Evolutionary conservation across 2,329 filamentous ascomycete genomes (phyloP).

Genomic region (Monosporascus sp.): DNA sequence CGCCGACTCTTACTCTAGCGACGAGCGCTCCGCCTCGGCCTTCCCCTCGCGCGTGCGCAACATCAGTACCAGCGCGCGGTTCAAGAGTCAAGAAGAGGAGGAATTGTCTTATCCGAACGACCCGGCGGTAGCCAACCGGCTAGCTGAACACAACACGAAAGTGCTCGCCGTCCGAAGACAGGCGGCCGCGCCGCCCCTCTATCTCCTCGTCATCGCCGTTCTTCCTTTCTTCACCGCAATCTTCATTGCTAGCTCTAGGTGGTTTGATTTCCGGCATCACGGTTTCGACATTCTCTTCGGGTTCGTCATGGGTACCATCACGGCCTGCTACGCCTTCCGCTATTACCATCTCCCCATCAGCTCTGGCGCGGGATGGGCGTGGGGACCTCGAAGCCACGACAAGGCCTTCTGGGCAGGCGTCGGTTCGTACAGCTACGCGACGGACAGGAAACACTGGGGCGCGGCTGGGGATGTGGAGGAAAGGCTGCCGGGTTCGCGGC

Average conservation of each 20-base stretch:
- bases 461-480: conserved; percentile 15
- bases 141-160: conserved; percentile 30
- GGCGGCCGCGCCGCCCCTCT: conserved; percentile 77
- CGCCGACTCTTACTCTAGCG: conserved; percentile 38
- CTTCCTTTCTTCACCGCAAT: conserved; percentile 69
- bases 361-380: conserved; percentile 81
- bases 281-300: conserved; percentile 90
- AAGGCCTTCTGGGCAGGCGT: conserved; percentile 77
- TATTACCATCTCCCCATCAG: conserved; percentile 80
- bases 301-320: conserved; percentile 68
- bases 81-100: conserved; percentile 25
- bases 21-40: conserved; percentile 53
- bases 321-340: conserved; percentile 70
- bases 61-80: conserved; percentile 24
- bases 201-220: conserved; percentile 65
- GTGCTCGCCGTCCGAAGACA: conserved; percentile 58
- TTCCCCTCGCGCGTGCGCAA: conserved; percentile 65
- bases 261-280: conserved; percentile 83
- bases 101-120: conserved; percentile 24
- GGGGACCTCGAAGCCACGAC: conserved; percentile 69
- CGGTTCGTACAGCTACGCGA: conserved; percentile 53
- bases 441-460: conserved; percentile 32
- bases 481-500: conserved; percentile 4
- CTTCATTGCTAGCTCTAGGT: conserved; percentile 81
- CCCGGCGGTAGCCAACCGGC: conserved; percentile 22